A percentile compares a stretch with the other conserved stretches of the same genome.
These are phyloP conservation scores for Alternaria dauci DNA, from an alignment of 2,329 filamentous ascomycete genomes.

Conservation along the genomic window DNA sequence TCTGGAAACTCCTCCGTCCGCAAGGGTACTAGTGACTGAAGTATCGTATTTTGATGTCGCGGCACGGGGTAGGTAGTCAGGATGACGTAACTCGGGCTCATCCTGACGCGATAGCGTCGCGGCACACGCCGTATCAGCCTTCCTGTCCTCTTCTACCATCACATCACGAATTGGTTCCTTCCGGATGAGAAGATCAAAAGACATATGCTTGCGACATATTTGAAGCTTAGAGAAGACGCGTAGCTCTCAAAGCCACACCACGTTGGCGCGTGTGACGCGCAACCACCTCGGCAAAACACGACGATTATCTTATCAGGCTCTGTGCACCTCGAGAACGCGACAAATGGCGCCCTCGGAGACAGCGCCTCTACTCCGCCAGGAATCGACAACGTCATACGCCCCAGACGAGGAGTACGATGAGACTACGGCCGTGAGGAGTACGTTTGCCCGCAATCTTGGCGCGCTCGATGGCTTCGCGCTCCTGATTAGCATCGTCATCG, in stretches of 20 bases:
- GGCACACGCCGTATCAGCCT: not conserved
- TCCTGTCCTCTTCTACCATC: not conserved
- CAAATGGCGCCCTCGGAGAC: constrained; percentile 37
- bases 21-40: not conserved
- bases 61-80: not conserved
- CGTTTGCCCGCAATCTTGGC: constrained; percentile 44
- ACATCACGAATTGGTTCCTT: not conserved
- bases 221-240: not conserved
- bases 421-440: constrained; percentile 29
- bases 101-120: constrained; percentile 14
- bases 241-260: not conserved
- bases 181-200: not conserved
- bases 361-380: constrained; percentile 31
- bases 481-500: constrained; percentile 70
- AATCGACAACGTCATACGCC: constrained; percentile 14
- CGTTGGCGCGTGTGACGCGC: not conserved
- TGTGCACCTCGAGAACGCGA: not conserved
- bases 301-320: not conserved
- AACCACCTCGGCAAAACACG: constrained; percentile 2
- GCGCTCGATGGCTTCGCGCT: constrained; percentile 62
- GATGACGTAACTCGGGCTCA: constrained; percentile 14
- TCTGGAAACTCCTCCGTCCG: too few species aligned
- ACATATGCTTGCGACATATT: not conserved
- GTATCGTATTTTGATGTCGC: not conserved
- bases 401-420: constrained; percentile 25